Evolutionary conservation across 2,329 filamentous ascomycete species (phyloP), one percentile per base, ranked within the genome.

Genomic region (Raffaelea deltoideospora): DNA sequence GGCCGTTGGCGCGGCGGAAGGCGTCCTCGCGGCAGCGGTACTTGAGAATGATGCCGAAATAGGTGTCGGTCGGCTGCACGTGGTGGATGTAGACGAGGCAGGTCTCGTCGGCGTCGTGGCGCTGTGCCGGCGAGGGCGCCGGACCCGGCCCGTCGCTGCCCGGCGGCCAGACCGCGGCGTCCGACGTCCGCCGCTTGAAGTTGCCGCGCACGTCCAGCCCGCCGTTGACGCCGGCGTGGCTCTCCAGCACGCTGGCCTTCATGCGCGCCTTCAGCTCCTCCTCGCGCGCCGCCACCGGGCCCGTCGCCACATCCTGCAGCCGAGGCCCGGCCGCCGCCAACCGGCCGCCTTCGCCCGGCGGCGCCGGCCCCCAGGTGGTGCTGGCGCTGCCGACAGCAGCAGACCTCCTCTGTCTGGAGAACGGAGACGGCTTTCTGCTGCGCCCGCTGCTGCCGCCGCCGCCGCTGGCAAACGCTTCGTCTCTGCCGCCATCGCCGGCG

Each of bases 1-100:
- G 76, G 10, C 90, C 76, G 53, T 98, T 98, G 28, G 85, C 77
- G 53, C 83, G 90, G 40, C 84, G 72, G 45, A 98, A 77, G 2
- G 80, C 70, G 33, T 87, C 79, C 38, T 86, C 76, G 43, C 82
- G 74, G 54, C 88, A 96, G 48, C 83, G 79, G 57, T 92, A 98
- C 48, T 79, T 82, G 45, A 98, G 77, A 36, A 90, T 80, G 35
- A 98, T 76, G 3, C 90, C 88, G 2, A 87, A 86, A 47, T 96
- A 76, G 2, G 86, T 96, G 58, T 98, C 90, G 31, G 72, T 72
- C 13, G 78, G 72, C 47, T 78, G 71, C 15, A 96, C 84, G 48
- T 80, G 76, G 57, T 98, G 90, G 35, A 96, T 66, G 55, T 96
- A 98, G 15, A 88, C 87, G 43, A 96, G 61, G 18, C 84, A 81